These are phyloP conservation scores for Scutellaria galericulata DNA, from an alignment of 257 asterid species.

Conservation along the genomic window DNA sequence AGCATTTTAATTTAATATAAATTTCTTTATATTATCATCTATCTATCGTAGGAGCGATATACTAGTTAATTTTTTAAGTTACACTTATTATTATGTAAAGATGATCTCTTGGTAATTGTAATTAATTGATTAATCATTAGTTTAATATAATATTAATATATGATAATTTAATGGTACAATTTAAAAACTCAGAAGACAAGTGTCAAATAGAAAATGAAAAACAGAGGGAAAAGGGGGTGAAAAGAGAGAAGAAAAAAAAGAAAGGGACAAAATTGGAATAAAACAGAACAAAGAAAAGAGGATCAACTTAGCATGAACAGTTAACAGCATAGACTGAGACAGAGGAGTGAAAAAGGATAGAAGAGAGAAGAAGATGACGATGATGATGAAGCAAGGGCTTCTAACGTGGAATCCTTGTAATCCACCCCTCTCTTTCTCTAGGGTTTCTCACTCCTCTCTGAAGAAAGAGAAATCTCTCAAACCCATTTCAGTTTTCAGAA, in stretches of 20 bases:
- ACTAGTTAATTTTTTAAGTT: too few relatives aligned
- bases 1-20: too few relatives aligned
- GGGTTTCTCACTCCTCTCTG: constrained; percentile 38
- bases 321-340: not conserved
- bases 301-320: constrained; percentile 3
- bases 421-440: constrained; percentile 39
- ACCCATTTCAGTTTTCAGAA: constrained; percentile 40
- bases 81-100: too few relatives aligned
- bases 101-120: too few relatives aligned
- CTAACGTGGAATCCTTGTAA: constrained; percentile 55
- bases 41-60: too few relatives aligned
- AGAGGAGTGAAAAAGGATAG: constrained; percentile 25
- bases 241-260: not conserved
- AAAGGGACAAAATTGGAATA: not conserved
- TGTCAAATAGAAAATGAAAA: not conserved
- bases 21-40: too few relatives aligned
- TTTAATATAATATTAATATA: too few relatives aligned
- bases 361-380: constrained; percentile 46
- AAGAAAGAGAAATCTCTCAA: constrained; percentile 37
- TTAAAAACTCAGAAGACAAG: not conserved
- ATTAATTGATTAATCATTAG: too few relatives aligned
- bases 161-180: not conserved
- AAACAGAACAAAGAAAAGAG: not conserved
- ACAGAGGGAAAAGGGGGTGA: not conserved
- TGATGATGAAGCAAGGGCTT: constrained; percentile 63